Evolutionary conservation across 1,139 yeast genomes (phyloP).

Genomic region (Candida freyschussii): DNA sequence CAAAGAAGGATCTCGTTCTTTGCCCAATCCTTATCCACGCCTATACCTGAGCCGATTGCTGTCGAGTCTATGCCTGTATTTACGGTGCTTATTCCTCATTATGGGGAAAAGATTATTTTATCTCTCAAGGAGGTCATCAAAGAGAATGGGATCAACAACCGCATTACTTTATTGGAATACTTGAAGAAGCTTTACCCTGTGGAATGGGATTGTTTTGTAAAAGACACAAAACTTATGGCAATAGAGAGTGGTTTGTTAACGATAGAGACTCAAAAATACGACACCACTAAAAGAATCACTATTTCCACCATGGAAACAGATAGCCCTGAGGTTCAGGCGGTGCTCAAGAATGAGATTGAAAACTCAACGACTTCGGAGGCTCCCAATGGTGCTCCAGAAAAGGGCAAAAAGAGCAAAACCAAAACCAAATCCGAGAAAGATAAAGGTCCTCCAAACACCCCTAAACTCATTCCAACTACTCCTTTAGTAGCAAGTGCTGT

Average conservation of each 20-base stretch:
- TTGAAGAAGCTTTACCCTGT: constrained; percentile 60
- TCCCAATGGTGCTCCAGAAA: no score
- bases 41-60: constrained; percentile 68
- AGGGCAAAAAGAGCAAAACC: not conserved
- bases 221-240: constrained; percentile 48
- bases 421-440: not conserved
- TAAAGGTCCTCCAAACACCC: constrained; percentile 3
- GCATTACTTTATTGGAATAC: constrained; percentile 68
- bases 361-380: no score
- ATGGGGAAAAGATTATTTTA: constrained; percentile 67
- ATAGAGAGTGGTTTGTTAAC: no score
- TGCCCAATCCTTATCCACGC: constrained; percentile 81
- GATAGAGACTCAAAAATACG: constrained; percentile 11
- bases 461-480: constrained; percentile 9
- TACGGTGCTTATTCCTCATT: constrained; percentile 84
- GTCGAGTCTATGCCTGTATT: constrained; percentile 76
- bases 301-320: no score
- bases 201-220: constrained; percentile 78
- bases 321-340: no score
- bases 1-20: constrained; percentile 78
- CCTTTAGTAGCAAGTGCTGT: constrained; percentile 13
- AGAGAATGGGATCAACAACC: constrained; percentile 53
- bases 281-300: constrained; percentile 6
- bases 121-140: constrained; percentile 62
- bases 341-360: no score